Conservation (phyloP, 1,284 basidiomycete genomes). For the Meripilus lineatus region DNA sequence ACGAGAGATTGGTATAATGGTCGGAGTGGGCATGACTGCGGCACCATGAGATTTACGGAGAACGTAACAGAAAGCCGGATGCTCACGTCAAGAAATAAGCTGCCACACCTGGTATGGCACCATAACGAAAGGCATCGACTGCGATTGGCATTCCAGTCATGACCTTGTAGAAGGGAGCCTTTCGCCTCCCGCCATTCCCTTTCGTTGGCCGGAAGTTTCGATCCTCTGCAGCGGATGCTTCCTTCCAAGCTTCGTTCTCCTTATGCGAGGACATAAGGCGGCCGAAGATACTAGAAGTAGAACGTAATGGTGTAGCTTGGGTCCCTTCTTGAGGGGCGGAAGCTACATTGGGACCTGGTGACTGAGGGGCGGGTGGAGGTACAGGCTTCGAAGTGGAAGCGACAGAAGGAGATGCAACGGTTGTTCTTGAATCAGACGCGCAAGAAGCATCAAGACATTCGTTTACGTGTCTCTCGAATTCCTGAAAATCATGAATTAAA, state of each 20-base stretch:
- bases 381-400: background rate
- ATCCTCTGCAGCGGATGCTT: slow-evolving; percentile 56
- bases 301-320: slow-evolving; percentile 2
- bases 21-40: slow-evolving; percentile 89
- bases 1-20: slow-evolving; percentile 88
- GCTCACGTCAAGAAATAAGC: slow-evolving; percentile 86
- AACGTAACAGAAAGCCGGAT: background rate
- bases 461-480: slow-evolving; percentile 45
- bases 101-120: slow-evolving; percentile 80
- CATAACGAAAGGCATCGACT: slow-evolving; percentile 94
- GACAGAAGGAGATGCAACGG: background rate
- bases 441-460: slow-evolving; percentile 39
- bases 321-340: background rate
- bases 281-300: slow-evolving; percentile 60
- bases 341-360: too few relatives aligned
- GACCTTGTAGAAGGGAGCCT: slow-evolving; percentile 94
- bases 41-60: background rate
- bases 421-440: background rate
- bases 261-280: slow-evolving; percentile 79
- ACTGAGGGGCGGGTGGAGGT: background rate
- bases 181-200: slow-evolving; percentile 54
- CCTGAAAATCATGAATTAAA: slow-evolving; percentile 26
- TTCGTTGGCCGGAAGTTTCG: slow-evolving; percentile 43
- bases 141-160: slow-evolving; percentile 96
- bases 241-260: slow-evolving; percentile 82